Evolutionary conservation across 768 basidiomycete species (phyloP).

Genomic region (Tylopilus sp.): DNA sequence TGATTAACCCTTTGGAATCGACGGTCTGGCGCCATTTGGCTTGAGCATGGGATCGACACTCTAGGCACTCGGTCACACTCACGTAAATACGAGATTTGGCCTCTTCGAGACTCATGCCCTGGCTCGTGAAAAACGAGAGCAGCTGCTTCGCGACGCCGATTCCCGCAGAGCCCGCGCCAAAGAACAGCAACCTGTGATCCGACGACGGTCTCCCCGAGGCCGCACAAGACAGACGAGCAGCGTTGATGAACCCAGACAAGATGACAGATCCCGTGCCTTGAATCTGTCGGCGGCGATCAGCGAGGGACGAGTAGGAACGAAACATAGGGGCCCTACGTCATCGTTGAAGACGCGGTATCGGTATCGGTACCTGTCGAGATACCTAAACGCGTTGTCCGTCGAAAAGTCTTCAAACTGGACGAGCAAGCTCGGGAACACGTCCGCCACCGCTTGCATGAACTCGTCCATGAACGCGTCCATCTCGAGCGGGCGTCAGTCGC

Average conservation of each 20-base stretch:
- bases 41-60: constrained; percentile 9
- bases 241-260: constrained; percentile 71
- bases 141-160: constrained; percentile 53
- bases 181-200: constrained; percentile 56
- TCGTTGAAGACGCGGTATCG: constrained; percentile 67
- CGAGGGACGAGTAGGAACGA: neutral
- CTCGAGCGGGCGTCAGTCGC: no score
- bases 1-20: constrained; percentile 75
- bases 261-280: constrained; percentile 77
- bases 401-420: constrained; percentile 81
- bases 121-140: constrained; percentile 46
- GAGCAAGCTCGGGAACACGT: constrained; percentile 61
- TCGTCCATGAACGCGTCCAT: constrained; percentile 75
- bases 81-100: constrained; percentile 68
- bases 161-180: constrained; percentile 53
- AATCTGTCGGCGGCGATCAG: constrained; percentile 36
- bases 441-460: constrained; percentile 66
- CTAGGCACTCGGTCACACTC: constrained; percentile 17
- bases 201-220: constrained; percentile 39
- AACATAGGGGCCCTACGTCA: constrained; percentile 42
- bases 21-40: constrained; percentile 46
- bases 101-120: constrained; percentile 62
- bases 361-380: constrained; percentile 59
- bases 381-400: constrained; percentile 74
- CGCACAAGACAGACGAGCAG: constrained; percentile 56